These are phyloP conservation scores for Euclidium syriacum DNA, from an alignment of 345 rosid species.

Conservation along the genomic window DNA sequence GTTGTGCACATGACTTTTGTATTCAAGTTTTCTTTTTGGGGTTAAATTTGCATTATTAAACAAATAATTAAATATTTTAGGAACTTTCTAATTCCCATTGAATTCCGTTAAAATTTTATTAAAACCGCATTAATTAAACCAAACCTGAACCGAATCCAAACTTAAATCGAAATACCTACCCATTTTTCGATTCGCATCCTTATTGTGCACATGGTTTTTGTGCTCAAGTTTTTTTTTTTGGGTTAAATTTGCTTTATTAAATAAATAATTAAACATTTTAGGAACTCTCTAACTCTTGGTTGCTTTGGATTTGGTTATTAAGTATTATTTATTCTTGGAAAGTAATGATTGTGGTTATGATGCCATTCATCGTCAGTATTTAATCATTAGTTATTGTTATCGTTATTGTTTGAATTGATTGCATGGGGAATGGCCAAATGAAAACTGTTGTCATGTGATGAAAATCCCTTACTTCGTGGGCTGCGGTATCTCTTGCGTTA, in stretches of 20 bases:
- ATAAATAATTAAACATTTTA: conserved; percentile 17
- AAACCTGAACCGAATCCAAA: too few species aligned
- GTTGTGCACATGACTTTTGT: too few species aligned
- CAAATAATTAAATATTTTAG: too few species aligned
- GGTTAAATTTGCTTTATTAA: not conserved
- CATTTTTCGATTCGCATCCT: too few species aligned
- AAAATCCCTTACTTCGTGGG: conserved; percentile 22
- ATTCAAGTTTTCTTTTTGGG: too few species aligned
- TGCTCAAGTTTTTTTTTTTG: too few species aligned
- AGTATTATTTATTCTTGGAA: not conserved
- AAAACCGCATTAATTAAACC: too few species aligned
- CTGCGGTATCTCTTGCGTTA: conserved; percentile 10
- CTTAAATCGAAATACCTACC: too few species aligned
- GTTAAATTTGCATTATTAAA: too few species aligned
- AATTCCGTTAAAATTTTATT: too few species aligned
- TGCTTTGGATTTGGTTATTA: not conserved
- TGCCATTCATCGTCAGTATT: not conserved
- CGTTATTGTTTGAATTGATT: conserved; percentile 5
- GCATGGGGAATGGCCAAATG: conserved; percentile 21
- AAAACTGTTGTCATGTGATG: conserved; percentile 27
- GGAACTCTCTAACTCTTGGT: conserved; percentile 6
- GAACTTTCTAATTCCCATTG: too few species aligned
- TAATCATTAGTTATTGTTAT: too few species aligned
- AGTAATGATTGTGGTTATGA: conserved; percentile 16
- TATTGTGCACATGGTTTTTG: conserved; percentile 12